phyloP scores from a whole-genome alignment of 169 alveolate genomes.

The Theileria orientalis region DNA sequence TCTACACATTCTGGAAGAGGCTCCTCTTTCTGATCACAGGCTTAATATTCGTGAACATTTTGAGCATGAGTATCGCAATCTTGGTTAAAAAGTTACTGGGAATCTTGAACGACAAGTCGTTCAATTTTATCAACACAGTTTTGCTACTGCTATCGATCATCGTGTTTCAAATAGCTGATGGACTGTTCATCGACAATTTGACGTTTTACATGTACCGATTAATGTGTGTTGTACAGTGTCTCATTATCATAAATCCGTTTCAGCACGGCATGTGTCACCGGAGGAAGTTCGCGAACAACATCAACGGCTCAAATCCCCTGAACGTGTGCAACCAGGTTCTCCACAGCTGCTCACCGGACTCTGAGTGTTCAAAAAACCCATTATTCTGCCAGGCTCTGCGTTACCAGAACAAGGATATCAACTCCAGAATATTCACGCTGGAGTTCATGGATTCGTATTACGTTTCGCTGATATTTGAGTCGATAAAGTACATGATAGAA shows the following conservation, averaged over 20 bases:
- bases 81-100: neutral
- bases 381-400: slow-evolving; percentile 45
- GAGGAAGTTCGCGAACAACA: neutral
- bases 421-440: slow-evolving; percentile 34
- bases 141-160: neutral
- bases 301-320: neutral
- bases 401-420: slow-evolving; percentile 39
- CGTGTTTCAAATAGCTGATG: slow-evolving; percentile 15
- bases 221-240: slow-evolving; percentile 19
- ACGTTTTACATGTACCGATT: slow-evolving; percentile 37
- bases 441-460: slow-evolving; percentile 29
- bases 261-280: slow-evolving; percentile 58
- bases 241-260: slow-evolving; percentile 40
- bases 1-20: slow-evolving; percentile 41
- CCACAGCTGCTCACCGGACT: neutral
- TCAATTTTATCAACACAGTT: neutral
- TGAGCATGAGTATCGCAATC: slow-evolving; percentile 26
- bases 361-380: slow-evolving; percentile 34
- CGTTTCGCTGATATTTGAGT: slow-evolving; percentile 26
- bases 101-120: neutral
- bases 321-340: neutral
- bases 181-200: slow-evolving; percentile 30
- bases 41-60: neutral
- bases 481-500: slow-evolving; percentile 5
- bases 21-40: slow-evolving; percentile 7